Evolutionary conservation across 2,329 filamentous ascomycete species (phyloP), one percentile per base, ranked within the genome.

Genomic region (Penicillium sp.): DNA sequence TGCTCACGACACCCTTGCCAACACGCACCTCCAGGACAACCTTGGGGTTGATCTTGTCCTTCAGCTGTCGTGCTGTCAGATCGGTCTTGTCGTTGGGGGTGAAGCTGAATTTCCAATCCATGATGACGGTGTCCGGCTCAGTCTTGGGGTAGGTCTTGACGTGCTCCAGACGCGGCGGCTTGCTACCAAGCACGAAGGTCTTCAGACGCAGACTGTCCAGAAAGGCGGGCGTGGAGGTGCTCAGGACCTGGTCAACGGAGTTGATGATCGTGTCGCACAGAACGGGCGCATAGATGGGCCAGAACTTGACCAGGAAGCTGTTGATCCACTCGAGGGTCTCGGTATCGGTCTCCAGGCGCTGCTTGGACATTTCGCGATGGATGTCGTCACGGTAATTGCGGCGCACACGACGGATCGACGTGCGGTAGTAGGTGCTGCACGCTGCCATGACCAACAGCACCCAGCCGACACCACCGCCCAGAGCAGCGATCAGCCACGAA

Each of bases 31-130:
- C 93, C 17, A 98, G 79, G 8, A 97, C 87, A 41, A 98, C 77
- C 70, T 97, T 98, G 39, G 93, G 93, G 62, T 98, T 97, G 67
- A 97, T 80, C 74, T 95, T 96, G 74, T 90, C 89, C 74, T 87
- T 91, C 59, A 96, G 71, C 65, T 98, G 93, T 45, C 85, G 81
- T 2, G 84, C 75, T 2, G 93, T 98, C 78, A 98, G 81, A 65
- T 98, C 93, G 52, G 86, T 83, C 2, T 80, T 86, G 65, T 98
- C 94, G 53, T 93, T 97, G 21, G 93, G 93, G 0, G 87, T 97
- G 71, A 98, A 98, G 75, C 91, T 97, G 69, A 98, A 98, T 60
- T 94, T 95, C 93, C 93, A 98, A 64, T 98, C 93, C 93, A 98
- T 98, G 59, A 97, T 80, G 28, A 98, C 88, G 43, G 90, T 83